Base-by-base conservation (phyloP, 2,329 filamentous ascomycete species). In the Diaporthe ampelina region DNA sequence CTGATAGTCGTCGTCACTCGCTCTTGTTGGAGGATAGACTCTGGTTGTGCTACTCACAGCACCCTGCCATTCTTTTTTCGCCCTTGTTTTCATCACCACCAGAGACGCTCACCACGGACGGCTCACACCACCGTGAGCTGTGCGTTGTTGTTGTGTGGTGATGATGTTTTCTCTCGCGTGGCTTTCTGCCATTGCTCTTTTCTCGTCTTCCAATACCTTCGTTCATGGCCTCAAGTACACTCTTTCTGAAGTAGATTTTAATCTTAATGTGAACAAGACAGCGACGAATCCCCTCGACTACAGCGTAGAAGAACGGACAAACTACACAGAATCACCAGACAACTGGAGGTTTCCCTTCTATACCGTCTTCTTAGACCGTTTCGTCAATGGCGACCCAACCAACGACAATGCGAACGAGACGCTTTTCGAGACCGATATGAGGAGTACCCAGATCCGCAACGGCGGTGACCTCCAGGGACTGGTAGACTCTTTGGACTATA, bases 271-370 rank as follows among this genome's bases (percentile, higher is more conserved):
- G 76, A 92, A 92, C 80, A 79, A 87, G 77, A 82, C 84, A 59
- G 90, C 91, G n/a, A 85, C 79, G 11, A 81, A 86, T 68, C 89
- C 91, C 2, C 81, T 88, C 50, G 86, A 93, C 58, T 93, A 93
- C 80, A 88, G 83, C 79, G 87, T 90, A 75, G 82, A 68, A 86
- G 83, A 88, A 82, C 82, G n/a, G 82, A 86, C 75, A 88, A 65
- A 59, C 63, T 92, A 89, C 77, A 79, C 82, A 24, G 82, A 84
- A 0, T 92, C 90, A 26, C 91, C 91, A 1, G 79, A 83, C 0
- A 92, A 90, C 77, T 93, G 91, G 91, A 86, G 91, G 35, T 88
- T 93, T 75, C 91, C 91, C 0, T 89, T 92, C 78, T 93, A 93
- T 79, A 91, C 90, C 11, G 82, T 93, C 59, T 91, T 92, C 79